A percentile compares a stretch with the other conserved stretches of the same genome.
These are phyloP conservation scores for Sordariomycetes sp. DNA, from an alignment of 2,329 filamentous ascomycete genomes.

Conservation along the genomic window DNA sequence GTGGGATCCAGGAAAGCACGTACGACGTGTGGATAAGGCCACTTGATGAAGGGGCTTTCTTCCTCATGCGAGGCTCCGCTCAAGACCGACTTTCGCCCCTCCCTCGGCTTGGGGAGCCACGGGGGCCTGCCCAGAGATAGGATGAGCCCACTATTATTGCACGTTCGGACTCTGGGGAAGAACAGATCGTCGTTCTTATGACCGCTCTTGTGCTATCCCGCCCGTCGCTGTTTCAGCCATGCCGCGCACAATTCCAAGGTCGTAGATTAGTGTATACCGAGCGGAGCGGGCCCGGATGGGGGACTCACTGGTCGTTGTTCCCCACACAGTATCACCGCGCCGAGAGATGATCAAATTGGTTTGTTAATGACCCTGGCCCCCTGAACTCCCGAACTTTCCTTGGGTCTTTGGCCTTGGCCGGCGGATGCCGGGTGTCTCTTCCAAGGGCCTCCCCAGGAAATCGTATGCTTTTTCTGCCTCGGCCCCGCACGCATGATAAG, in stretches of 20 bases:
- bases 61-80: neutral
- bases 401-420: too few relatives aligned
- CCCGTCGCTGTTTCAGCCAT: neutral
- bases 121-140: neutral
- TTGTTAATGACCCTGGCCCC: too few relatives aligned
- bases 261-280: neutral
- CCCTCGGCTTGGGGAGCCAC: too few relatives aligned
- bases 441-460: too few relatives aligned
- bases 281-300: too few relatives aligned
- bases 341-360: too few relatives aligned
- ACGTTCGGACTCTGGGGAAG: neutral
- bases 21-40: neutral
- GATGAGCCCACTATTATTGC: neutral
- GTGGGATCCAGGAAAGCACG: neutral
- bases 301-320: neutral
- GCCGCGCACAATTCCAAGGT: neutral
- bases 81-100: too few relatives aligned
- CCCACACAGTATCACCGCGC: neutral
- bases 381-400: too few relatives aligned
- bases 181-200: neutral
- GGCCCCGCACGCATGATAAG: too few relatives aligned
- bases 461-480: too few relatives aligned
- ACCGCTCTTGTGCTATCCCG: neutral
- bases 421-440: too few relatives aligned
- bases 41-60: neutral